These are phyloP conservation scores for Alternaria panax DNA, from an alignment of 2,329 filamentous ascomycete genomes.

Conservation along the genomic window DNA sequence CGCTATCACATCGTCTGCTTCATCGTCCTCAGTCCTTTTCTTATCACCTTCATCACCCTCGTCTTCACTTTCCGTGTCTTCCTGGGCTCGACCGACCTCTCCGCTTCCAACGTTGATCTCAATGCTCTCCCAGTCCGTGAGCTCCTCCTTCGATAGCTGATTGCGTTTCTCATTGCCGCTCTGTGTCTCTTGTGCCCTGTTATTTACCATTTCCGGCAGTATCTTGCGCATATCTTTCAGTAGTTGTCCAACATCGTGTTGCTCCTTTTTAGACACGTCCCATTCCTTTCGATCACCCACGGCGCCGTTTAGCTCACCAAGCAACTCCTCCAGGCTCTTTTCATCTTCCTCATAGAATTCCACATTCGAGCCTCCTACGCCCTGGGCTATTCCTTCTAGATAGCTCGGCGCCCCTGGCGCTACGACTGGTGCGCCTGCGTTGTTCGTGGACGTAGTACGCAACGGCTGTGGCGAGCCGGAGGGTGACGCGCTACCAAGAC, in stretches of 20 bases:
- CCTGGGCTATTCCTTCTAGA: constrained; percentile 42
- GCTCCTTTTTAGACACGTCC: constrained; percentile 51
- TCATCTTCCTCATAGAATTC: constrained; percentile 52
- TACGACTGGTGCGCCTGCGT: constrained; percentile 28
- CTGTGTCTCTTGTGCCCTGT: constrained; percentile 11
- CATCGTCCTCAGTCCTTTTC: constrained; percentile 45
- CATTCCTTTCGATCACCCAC: constrained; percentile 48
- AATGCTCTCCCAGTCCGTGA: constrained; percentile 45
- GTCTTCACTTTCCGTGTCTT: constrained; percentile 27
- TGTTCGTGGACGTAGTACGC: constrained; percentile 27
- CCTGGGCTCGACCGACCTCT: constrained; percentile 27
- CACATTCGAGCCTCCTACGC: constrained; percentile 32
- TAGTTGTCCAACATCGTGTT: constrained; percentile 51
- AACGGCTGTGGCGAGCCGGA: constrained; percentile 37
- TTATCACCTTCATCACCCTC: constrained; percentile 24
- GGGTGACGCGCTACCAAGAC: constrained; percentile 43
- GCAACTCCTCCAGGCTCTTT: constrained; percentile 56
- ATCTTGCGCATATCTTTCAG: constrained; percentile 53
- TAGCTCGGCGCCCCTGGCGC: constrained; percentile 47
- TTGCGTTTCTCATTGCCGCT: constrained; percentile 6
- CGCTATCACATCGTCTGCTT: constrained; percentile 57
- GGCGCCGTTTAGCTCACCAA: constrained; percentile 50
- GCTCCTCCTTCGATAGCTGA: constrained; percentile 19
- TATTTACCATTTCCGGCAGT: constrained; percentile 45
- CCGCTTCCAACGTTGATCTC: constrained; percentile 40